A percentile compares a stretch with the other conserved stretches of the same genome.
Conservation (phyloP, 2,329 filamentous ascomycete species). For the Fonsecaea multimorphosa region DNA sequence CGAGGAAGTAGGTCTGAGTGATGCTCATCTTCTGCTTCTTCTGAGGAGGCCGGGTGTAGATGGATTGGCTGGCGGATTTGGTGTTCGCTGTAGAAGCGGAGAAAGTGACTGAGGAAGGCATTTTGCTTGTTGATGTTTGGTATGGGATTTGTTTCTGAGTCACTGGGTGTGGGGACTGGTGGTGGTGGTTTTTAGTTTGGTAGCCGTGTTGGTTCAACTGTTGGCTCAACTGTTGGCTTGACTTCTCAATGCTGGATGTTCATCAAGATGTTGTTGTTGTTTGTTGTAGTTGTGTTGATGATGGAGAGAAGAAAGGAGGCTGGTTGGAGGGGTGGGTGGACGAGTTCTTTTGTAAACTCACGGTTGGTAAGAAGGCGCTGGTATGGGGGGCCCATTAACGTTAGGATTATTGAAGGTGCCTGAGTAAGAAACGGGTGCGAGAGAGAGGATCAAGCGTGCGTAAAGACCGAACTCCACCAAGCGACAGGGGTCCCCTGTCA, state of each 20-base stretch:
- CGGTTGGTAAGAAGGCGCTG: conserved; percentile 24
- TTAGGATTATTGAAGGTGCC: conserved; percentile 33
- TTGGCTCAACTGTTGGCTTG: conserved; percentile 15
- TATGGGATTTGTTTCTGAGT: conserved; percentile 28
- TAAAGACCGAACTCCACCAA: conserved; percentile 22
- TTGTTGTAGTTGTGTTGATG: conserved; percentile 19
- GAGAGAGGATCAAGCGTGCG: conserved; percentile 21
- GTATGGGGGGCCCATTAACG: conserved; percentile 20
- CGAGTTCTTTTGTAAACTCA: conserved; percentile 36
- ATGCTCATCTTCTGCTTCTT: conserved; percentile 85
- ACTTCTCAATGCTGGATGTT: conserved; percentile 14
- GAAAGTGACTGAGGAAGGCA: conserved; percentile 41
- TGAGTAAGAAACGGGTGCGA: conserved; percentile 32
- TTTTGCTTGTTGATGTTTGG: conserved; percentile 31
- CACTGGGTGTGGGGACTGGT: conserved; percentile 27
- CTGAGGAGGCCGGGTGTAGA: conserved; percentile 39
- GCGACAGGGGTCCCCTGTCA: background rate
- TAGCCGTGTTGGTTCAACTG: background rate
- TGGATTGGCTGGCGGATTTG: conserved; percentile 34
- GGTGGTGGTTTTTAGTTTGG: conserved; percentile 12
- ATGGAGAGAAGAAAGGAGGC: conserved; percentile 24
- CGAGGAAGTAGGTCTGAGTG: conserved; percentile 97
- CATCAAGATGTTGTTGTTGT: conserved; percentile 18
- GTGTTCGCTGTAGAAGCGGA: conserved; percentile 32
- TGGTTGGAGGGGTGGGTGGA: conserved; percentile 25